Base-by-base conservation (phyloP, 2,329 filamentous ascomycete genomes). In the Elsinoe ampelina region DNA sequence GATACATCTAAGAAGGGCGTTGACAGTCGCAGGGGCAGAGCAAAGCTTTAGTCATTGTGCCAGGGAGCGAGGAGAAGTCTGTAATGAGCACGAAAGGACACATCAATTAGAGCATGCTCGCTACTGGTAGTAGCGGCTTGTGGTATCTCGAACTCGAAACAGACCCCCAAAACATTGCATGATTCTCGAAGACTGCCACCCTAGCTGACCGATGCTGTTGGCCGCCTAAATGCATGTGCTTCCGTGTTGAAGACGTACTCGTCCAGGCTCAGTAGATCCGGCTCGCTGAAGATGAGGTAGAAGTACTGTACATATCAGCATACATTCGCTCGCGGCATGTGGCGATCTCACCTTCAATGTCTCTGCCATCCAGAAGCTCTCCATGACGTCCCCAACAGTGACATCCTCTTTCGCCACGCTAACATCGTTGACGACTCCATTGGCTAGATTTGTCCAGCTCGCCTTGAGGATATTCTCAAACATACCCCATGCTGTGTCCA, bases 201-300 rank as follows among this genome's bases (percentile, higher is more conserved):
- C 11, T 8, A 47, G 12, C 10, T 20, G n/a, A 22, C 42, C 12
- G 3, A 1, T 51, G 30, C 47, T 12, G 15, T 41, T 8, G 66
- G 58, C 55, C 66, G 61, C 48, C 66, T 66, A 51, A 77, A 76
- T 1, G 75, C 73, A 69, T 77, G 75, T 8, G 75, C 75, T 62
- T 77, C 75, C 4, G 75, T 77, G 54, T 77, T 77, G 57, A 77
- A 74, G 3, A 77, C 74, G 67, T 68, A 77, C 54, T 76, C 71
- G 60, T 77, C 75, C 59, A 77, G 61, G 60, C 70, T 73, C 43
- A 77, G 66, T 8, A 71, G 42, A 41, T 68, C 63, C 5, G 72
- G 70, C 45, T 75, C 70, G 56, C 71, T 73, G 61, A 77, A 77
- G 6, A 73, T 64, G 13, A 77, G 65, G 59, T 75, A 77, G 58